Evolutionary conservation across 257 asterid species (phyloP), one percentile per base, ranked within the genome.

Genomic region (Nicotiana otophora): DNA sequence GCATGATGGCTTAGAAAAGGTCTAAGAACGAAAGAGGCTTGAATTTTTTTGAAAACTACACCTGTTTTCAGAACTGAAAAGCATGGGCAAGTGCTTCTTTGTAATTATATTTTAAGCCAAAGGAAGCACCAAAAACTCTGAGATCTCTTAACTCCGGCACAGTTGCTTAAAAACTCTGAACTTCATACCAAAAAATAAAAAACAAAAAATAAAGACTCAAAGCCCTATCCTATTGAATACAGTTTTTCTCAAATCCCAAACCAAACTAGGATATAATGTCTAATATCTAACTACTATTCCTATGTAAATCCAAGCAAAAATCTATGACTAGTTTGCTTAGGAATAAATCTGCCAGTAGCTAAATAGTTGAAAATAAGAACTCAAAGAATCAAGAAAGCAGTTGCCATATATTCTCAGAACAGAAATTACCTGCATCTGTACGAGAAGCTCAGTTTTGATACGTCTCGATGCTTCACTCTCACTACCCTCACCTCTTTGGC

Each of bases 401-500:
- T 48, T 26, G 14, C 14, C 4, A 48, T 74, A 48, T 1, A 74
- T 74, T 62, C 62, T 14, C 63, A 48, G 16, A 28, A 46, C 80
- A 48, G 55, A 26, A 70, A 39, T 85, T 90, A 91, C 96, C 97
- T 93, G 97, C 97, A 93, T 93, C 85, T 93, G 97, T 78, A 93
- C 97, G 76, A 93, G 93, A 82, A 93, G 80, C 79, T 93, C 96
- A 53, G 97, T 93, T 88, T 93, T 93, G 58, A 93, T 93, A 54
- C 97, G 91, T 76, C 97, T 88, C 7, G 97, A 93, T 82, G 97
- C 96, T 89, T 93, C 96, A 83, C 97, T 93, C 88, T 92, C 97
- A 85, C 91, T 92, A 77, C 96, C 96, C 88, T 93, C 96, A 54
- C 97, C 97, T 81, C 96, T 96, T 80, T 84, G 88, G 66, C 97